A percentile compares a stretch with the other conserved stretches of the same genome.
Conservation (phyloP, 164 flowering plant genomes). For the Litsea cubeba region DNA sequence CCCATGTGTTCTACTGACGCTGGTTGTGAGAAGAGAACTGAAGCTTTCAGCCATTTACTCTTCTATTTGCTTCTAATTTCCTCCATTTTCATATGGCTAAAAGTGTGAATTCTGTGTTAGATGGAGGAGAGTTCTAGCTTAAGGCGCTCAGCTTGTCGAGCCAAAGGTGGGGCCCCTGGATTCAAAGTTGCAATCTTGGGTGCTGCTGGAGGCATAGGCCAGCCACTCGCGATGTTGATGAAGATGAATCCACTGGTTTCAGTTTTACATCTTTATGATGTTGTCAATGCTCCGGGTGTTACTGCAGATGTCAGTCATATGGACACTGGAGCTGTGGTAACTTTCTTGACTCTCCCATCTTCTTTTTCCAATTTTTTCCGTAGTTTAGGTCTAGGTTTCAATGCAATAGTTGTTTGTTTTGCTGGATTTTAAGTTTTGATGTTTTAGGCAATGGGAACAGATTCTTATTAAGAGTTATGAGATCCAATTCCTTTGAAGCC, state of each 20-base stretch:
- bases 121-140: constrained; percentile 48
- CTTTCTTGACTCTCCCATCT: neutral
- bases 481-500: too few relatives aligned
- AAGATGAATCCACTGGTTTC: constrained; percentile 96
- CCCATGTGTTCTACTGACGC: neutral
- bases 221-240: constrained; percentile 88
- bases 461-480: too few relatives aligned
- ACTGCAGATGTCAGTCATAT: constrained; percentile 96
- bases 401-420: neutral
- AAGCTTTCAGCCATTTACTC: neutral
- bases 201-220: constrained; percentile 98
- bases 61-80: neutral
- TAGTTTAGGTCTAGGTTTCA: too few relatives aligned
- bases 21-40: neutral
- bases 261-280: constrained; percentile 91
- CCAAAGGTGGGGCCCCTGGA: constrained; percentile 89
- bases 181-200: constrained; percentile 92
- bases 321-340: constrained; percentile 97
- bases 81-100: neutral
- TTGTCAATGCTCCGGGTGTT: constrained; percentile 88
- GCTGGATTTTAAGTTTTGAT: neutral
- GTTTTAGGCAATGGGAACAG: constrained; percentile 39
- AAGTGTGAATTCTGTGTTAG: neutral
- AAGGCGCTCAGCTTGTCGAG: constrained; percentile 57
- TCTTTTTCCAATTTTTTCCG: neutral